phyloP scores from a whole-genome alignment of 768 basidiomycete species.

The Pholiota conissans region DNA sequence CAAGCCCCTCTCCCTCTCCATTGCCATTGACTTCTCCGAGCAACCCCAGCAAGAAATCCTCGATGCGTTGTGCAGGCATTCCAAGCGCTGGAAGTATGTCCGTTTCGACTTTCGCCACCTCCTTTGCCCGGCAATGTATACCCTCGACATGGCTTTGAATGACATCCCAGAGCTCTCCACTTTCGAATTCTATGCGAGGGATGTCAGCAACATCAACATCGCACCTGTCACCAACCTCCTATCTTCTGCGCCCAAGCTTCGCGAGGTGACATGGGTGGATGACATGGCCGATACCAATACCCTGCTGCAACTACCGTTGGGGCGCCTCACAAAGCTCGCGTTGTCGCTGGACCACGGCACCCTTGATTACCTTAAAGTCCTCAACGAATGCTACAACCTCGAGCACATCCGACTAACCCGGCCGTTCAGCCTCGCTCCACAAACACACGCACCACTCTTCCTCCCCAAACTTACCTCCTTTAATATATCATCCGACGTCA shows the following conservation, averaged over 20 bases:
- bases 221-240: slow-evolving; percentile 29
- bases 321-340: slow-evolving; percentile 27
- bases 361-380: slow-evolving; percentile 30
- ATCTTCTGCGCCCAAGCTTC: slow-evolving; percentile 24
- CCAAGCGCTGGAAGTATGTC: slow-evolving; percentile 30
- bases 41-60: slow-evolving; percentile 30
- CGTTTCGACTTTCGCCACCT: slow-evolving; percentile 33
- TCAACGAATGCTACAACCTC: slow-evolving; percentile 31
- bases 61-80: slow-evolving; percentile 27
- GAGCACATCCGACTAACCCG: slow-evolving; percentile 32
- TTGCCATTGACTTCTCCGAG: slow-evolving; percentile 33
- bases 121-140: slow-evolving; percentile 30
- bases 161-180: slow-evolving; percentile 26
- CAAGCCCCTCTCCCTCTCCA: slow-evolving; percentile 26
- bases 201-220: slow-evolving; percentile 31
- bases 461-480: slow-evolving; percentile 30
- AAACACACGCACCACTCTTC: slow-evolving; percentile 22
- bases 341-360: slow-evolving; percentile 31
- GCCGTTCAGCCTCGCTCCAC: slow-evolving; percentile 20
- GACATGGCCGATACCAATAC: slow-evolving; percentile 32
- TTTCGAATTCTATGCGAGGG: slow-evolving; percentile 33
- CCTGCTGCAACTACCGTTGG: slow-evolving; percentile 28
- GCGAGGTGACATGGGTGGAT: slow-evolving; percentile 33
- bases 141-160: slow-evolving; percentile 24
- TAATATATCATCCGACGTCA: slow-evolving; percentile 30